A percentile compares a stretch with the other conserved stretches of the same genome.
Conservation (phyloP, 164 flowering plant species). For the Magnolia officinalis region DNA sequence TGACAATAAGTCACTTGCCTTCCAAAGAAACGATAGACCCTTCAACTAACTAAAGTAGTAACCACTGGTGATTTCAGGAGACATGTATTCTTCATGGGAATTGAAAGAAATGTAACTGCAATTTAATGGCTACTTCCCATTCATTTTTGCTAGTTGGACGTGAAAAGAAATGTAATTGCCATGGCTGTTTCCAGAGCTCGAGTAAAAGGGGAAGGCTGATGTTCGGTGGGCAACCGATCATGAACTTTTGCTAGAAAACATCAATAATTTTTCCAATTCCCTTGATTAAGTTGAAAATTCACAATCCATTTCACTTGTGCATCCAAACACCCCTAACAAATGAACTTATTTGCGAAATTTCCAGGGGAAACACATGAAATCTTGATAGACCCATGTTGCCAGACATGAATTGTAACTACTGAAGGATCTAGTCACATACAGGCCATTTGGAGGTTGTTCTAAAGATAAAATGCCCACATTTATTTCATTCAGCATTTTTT, state of each 20-base stretch:
- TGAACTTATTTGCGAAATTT: not conserved
- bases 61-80: too few relatives aligned
- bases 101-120: too few relatives aligned
- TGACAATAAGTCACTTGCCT: too few relatives aligned
- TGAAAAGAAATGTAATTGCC: too few relatives aligned
- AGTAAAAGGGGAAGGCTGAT: not conserved
- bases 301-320: not conserved
- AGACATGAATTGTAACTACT: not conserved
- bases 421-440: not conserved
- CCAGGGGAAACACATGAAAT: not conserved
- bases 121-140: too few relatives aligned
- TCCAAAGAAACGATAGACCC: too few relatives aligned
- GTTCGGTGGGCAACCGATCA: not conserved
- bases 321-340: not conserved
- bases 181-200: too few relatives aligned
- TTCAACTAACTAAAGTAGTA: too few relatives aligned
- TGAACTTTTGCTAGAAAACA: not conserved
- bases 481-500: not conserved
- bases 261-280: too few relatives aligned
- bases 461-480: not conserved
- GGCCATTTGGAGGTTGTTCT: constrained; percentile 1
- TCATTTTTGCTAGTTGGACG: too few relatives aligned
- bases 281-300: not conserved
- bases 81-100: too few relatives aligned
- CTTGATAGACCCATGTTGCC: not conserved